Base-by-base conservation (phyloP, 139 green algal species). In the Closterium sp. region DNA sequence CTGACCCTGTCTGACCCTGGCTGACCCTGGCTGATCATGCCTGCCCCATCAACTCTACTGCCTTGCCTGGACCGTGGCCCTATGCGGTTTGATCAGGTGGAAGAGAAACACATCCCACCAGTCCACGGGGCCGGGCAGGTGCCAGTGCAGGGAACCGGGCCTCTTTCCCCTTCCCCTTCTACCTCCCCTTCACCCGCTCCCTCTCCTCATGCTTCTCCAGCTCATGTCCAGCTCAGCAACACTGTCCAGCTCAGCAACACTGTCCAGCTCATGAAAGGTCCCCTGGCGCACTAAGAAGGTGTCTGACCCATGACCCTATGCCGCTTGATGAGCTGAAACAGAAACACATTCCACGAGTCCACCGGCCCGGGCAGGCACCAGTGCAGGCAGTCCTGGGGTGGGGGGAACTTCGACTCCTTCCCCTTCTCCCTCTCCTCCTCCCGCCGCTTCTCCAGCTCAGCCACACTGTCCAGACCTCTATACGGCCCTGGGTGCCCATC, bases 51-150 rank as follows among this genome's bases (percentile, higher is more conserved):
- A 83, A 33, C 19, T 30, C 83, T 28, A 76, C 16, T 3, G 1
- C 55, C 55, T 19, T 76, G 55, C 55, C 55, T 28, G 55, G 16
- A 16, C 55, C 55, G 25, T 28, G 12, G 25, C 55, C 5, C 55
- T 76, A 1, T 76, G 12, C 55, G 30, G 31, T 33, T 43, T 90
- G 35, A 92, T 19, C 0, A 92, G 87, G 32, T 92, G 83, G 31
- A 92, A 32, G n/a, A 92, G 76, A 64, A 92, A 90, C 89, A 90
- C 89, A 31, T 92, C 90, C 89, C 89, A 92, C 55, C n/a, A 83
- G 83, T 92, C 89, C 1, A 92, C 3, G 10, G 83, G 84, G 12
- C 89, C 89, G 0, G 89, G 89, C 76, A 89, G 30, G 33, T 83
- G 90, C 89, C 89, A 92, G 76, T 92, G 89, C 19, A 92, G 87